Conservation (phyloP, 352 stramenopile species). For the Phytophthora podocarpi region DNA sequence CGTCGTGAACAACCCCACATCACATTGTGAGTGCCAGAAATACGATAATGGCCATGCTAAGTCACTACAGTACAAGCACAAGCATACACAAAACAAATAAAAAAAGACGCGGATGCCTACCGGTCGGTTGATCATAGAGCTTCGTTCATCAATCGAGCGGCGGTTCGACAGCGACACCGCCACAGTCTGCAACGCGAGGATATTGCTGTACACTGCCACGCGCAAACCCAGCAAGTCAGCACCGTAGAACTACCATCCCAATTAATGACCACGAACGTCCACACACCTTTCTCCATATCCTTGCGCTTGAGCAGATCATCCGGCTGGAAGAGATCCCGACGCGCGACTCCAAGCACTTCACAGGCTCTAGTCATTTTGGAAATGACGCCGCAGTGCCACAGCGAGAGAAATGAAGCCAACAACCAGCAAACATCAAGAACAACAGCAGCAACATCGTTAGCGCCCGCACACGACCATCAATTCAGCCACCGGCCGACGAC, state of each 20-base stretch:
- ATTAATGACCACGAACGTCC: too few species aligned
- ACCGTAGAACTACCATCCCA: background rate
- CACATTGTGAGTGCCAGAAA: conserved; percentile 3
- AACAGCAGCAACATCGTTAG: conserved; percentile 15
- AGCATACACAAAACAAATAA: conserved; percentile 4
- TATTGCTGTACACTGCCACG: conserved; percentile 76
- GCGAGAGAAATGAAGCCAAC: conserved; percentile 9
- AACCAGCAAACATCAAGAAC: background rate
- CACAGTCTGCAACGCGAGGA: conserved; percentile 74
- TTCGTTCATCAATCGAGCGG: conserved; percentile 82
- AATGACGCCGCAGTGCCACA: conserved; percentile 2
- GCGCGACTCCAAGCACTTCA: conserved; percentile 61
- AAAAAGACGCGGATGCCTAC: conserved; percentile 16
- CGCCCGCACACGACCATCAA: too few species aligned
- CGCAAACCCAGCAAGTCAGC: conserved; percentile 8
- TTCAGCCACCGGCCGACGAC: conserved; percentile 10
- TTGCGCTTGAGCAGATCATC: conserved; percentile 67
- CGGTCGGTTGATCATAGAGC: conserved; percentile 49
- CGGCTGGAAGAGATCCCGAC: conserved; percentile 68
- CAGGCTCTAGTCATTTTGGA: conserved; percentile 55
- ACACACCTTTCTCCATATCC: conserved; percentile 74
- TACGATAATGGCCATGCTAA: conserved; percentile 2
- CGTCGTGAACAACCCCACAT: background rate
- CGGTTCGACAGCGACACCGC: conserved; percentile 76
- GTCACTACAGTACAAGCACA: too few species aligned